Percentiles rank a stretch among this genome's conserved stretches.
These are phyloP conservation scores for Crithidia expoeki DNA, from an alignment of 208 protist species.

Conservation along the genomic window DNA sequence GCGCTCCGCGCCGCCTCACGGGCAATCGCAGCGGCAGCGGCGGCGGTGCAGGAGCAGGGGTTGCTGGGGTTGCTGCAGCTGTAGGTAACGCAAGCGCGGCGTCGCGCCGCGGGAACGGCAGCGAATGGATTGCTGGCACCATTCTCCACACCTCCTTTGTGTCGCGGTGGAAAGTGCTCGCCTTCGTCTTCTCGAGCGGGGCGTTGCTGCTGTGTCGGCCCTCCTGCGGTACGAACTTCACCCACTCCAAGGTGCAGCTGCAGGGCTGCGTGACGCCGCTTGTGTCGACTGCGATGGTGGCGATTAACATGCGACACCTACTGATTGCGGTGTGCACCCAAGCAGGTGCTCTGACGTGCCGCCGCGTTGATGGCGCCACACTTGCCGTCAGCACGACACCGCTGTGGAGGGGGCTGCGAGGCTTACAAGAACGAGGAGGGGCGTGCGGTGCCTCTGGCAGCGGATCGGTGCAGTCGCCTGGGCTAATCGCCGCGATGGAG, in stretches of 20 bases:
- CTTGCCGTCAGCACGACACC: conserved; percentile 29
- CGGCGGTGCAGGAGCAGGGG: neutral
- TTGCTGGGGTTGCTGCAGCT: conserved; percentile 5
- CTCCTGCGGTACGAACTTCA: conserved; percentile 56
- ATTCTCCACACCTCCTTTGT: conserved; percentile 57
- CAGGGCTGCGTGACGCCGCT: conserved; percentile 39
- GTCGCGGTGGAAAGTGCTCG: conserved; percentile 38
- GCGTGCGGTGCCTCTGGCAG: neutral
- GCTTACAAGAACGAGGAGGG: conserved; percentile 26
- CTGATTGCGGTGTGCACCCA: conserved; percentile 65
- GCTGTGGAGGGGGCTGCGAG: conserved; percentile 62
- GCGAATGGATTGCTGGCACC: conserved; percentile 28
- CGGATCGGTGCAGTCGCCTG: conserved; percentile 16
- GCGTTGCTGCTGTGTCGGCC: conserved; percentile 49
- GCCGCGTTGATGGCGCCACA: conserved; percentile 29
- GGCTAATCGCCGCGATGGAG: conserved; percentile 52
- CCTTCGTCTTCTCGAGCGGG: conserved; percentile 64
- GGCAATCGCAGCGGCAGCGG: neutral
- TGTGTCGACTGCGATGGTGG: conserved; percentile 34
- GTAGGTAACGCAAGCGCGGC: neutral
- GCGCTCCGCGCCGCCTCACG: neutral
- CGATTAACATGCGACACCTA: conserved; percentile 58
- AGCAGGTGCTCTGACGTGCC: conserved; percentile 57
- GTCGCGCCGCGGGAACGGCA: neutral
- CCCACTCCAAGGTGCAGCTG: conserved; percentile 40